Percentiles rank a stretch among this genome's conserved stretches.
Conservation (phyloP, 2,329 filamentous ascomycete genomes). For the Exophiala dermatitidis region DNA sequence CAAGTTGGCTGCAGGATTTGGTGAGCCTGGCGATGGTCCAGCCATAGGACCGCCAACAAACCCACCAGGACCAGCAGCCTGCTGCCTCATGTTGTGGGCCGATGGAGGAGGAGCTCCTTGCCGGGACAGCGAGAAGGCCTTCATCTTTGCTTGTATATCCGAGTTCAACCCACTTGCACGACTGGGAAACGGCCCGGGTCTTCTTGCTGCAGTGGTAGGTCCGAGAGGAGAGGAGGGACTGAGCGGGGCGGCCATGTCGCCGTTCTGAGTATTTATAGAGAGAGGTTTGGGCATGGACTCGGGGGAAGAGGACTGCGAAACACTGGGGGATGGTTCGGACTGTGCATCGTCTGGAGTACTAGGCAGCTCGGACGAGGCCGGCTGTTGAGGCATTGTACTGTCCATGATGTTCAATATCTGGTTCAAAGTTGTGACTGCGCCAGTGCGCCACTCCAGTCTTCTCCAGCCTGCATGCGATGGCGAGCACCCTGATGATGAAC, state of each 20-base stretch:
- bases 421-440: constrained; percentile 2
- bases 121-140: constrained; percentile 60
- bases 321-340: constrained; percentile 3
- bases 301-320: constrained; percentile 3
- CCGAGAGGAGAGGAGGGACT: constrained; percentile 74
- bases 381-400: constrained; percentile 14
- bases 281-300: constrained; percentile 13
- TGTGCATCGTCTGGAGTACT: constrained; percentile 9
- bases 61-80: not conserved
- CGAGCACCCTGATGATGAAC: not conserved
- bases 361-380: constrained; percentile 12
- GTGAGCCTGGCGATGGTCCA: constrained; percentile 24
- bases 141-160: constrained; percentile 63
- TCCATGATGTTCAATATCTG: constrained; percentile 19
- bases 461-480: constrained; percentile 13
- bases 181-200: constrained; percentile 41
- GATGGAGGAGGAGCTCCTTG: constrained; percentile 24
- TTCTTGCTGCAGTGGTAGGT: constrained; percentile 61
- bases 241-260: constrained; percentile 43
- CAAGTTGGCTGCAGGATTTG: constrained; percentile 8
- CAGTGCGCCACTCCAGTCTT: constrained; percentile 3
- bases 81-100: constrained; percentile 17
- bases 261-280: constrained; percentile 7
- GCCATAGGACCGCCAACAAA: constrained; percentile 29
- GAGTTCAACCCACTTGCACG: constrained; percentile 49